phyloP scores from a whole-genome alignment of 768 basidiomycete genomes.

The Leucocoprinus leucothites region DNA sequence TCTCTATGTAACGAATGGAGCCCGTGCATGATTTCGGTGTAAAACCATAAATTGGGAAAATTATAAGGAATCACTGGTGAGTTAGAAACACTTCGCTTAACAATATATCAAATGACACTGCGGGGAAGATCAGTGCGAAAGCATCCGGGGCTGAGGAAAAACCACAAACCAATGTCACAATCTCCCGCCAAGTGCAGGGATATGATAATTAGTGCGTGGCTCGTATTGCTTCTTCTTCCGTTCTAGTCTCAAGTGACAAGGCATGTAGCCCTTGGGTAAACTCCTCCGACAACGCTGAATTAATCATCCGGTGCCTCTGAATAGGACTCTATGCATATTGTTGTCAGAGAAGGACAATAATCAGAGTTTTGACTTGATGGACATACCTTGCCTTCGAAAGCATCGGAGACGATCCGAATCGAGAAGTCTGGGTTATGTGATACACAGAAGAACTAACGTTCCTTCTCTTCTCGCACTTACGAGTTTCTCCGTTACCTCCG shows the following conservation, averaged over 20 bases:
- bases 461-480: constrained; percentile 43
- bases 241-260: constrained; percentile 72
- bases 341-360: constrained; percentile 13
- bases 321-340: constrained; percentile 52
- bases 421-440: constrained; percentile 60
- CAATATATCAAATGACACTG: neutral
- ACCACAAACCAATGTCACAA: constrained; percentile 2
- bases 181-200: neutral
- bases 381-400: constrained; percentile 71
- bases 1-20: constrained; percentile 9
- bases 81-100: constrained; percentile 7
- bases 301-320: constrained; percentile 80
- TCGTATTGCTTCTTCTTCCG: constrained; percentile 43
- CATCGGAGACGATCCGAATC: constrained; percentile 67
- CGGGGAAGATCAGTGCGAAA: neutral
- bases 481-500: constrained; percentile 74
- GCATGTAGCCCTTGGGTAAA: constrained; percentile 72
- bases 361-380: constrained; percentile 9
- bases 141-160: neutral
- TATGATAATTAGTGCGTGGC: neutral
- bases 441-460: constrained; percentile 4
- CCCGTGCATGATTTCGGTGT: neutral
- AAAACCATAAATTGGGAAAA: constrained; percentile 3
- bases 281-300: constrained; percentile 69
- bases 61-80: constrained; percentile 3